phyloP scores from a whole-genome alignment of 2,329 filamentous ascomycete species.

The Curvularia verruculosa region DNA sequence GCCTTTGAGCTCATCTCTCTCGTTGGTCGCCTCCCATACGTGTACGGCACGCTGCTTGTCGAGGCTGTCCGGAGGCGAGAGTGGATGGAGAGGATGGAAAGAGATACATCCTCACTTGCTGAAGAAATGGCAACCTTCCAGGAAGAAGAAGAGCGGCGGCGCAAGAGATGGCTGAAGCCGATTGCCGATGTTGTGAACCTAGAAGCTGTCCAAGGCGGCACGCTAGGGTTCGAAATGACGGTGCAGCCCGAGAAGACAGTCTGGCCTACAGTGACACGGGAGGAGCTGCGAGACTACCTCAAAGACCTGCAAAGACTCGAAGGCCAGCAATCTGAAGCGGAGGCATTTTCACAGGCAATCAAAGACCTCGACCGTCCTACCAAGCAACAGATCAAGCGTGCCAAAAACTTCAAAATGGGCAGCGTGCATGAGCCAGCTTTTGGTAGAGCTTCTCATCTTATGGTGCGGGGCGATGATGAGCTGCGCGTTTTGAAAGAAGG shows the following conservation, averaged over 20 bases:
- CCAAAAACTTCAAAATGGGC: slow-evolving; percentile 95
- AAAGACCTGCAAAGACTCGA: slow-evolving; percentile 68
- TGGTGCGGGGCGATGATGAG: slow-evolving; percentile 88
- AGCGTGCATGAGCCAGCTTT: slow-evolving; percentile 90
- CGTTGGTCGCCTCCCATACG: slow-evolving; percentile 81
- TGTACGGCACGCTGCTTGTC: slow-evolving; percentile 87
- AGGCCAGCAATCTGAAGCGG: slow-evolving; percentile 68
- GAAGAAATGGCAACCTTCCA: slow-evolving; percentile 93
- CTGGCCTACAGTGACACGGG: slow-evolving; percentile 79
- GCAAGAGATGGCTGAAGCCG: slow-evolving; percentile 88
- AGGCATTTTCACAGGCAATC: slow-evolving; percentile 76
- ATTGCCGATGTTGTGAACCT: slow-evolving; percentile 75
- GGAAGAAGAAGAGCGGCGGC: slow-evolving; percentile 87
- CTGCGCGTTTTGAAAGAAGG: slow-evolving; percentile 59
- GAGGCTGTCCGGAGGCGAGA: slow-evolving; percentile 86
- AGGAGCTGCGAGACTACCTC: slow-evolving; percentile 78
- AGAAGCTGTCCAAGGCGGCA: slow-evolving; percentile 70
- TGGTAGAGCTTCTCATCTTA: slow-evolving; percentile 77
- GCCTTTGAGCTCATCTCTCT: slow-evolving; percentile 81
- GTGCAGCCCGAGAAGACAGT: slow-evolving; percentile 77
- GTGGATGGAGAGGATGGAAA: slow-evolving; percentile 88
- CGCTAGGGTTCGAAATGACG: slow-evolving; percentile 83
- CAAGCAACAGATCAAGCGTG: slow-evolving; percentile 81
- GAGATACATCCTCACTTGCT: slow-evolving; percentile 83
- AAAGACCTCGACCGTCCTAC: slow-evolving; percentile 82